Base-by-base conservation (phyloP, 2,329 filamentous ascomycete species). In the Ophioceras dolichostomum region DNA sequence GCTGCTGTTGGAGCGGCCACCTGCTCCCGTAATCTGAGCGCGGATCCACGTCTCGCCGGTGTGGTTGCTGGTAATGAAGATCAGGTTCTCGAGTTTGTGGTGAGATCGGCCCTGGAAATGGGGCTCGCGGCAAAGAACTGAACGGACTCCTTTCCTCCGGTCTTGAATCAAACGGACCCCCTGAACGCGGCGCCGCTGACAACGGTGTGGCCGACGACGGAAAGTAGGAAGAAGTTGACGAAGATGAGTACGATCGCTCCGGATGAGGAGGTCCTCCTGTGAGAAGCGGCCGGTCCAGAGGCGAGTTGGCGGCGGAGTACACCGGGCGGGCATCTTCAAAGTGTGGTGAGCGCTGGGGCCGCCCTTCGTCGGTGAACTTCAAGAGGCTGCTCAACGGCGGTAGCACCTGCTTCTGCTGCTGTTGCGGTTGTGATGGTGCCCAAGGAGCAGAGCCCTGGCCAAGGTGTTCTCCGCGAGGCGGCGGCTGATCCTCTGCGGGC, bases 331-430 rank as follows among this genome's bases (percentile, higher is more conserved):
- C 12, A 12, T 30, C 28, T 28, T 71, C 68, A 16, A 61, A 60
- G 17, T 58, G 50, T 34, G 68, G 62, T 27, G 69, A 68, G 41
- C 62, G 59, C 35, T 64, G 47, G 19, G 64, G 57, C 34, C 63
- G 58, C 24, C 61, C 53, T 32, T 61, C 52, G 5, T 65, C 54
- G 10, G 64, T 58, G 5, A 66, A 65, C 3, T 68, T 68, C 45
- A 76, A 73, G 13, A 76, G 54, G 45, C 70, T 75, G 53, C 68
- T 74, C 44, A 76, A 47, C 5, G 72, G 65, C 2, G 72, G 72
- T 17, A 76, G 62, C 46, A 70, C 65, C 45, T 69, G 67, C 40
- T 62, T 59, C 50, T 19, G 44, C 42, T 17, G 51, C 49, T 40
- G 32, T 22, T 34, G 47, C 46, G 39, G 16, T 44, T 43, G 19